phyloP scores from a whole-genome alignment of 345 rosid species.

The Stellera chamaejasme region DNA sequence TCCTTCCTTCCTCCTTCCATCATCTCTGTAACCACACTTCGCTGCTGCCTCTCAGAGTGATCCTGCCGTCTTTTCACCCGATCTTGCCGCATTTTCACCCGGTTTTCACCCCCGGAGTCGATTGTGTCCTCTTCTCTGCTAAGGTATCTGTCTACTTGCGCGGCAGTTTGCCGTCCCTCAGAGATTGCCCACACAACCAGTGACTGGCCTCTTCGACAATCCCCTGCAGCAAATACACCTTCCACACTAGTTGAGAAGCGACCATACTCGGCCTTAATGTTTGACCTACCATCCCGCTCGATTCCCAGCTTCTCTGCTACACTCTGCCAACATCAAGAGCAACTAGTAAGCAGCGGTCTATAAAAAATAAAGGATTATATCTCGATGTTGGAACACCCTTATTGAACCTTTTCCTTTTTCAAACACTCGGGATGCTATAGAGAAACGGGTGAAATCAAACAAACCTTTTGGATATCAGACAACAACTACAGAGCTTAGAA shows the following conservation, averaged over 20 bases:
- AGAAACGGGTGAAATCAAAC: not conserved
- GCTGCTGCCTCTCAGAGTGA: conserved; percentile 30
- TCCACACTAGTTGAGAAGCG: conserved; percentile 72
- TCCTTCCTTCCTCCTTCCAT: not conserved
- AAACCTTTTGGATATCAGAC: not conserved
- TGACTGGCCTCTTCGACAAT: conserved; percentile 95
- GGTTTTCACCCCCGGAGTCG: conserved; percentile 13
- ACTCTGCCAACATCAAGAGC: conserved; percentile 25
- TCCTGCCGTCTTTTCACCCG: conserved; percentile 25
- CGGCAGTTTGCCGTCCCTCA: conserved; percentile 95
- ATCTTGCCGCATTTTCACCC: conserved; percentile 19
- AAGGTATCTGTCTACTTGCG: conserved; percentile 75
- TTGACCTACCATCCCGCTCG: conserved; percentile 77
- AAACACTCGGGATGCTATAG: not conserved
- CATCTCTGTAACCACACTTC: conserved; percentile 26
- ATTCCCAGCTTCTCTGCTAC: conserved; percentile 83
- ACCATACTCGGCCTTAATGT: conserved; percentile 94
- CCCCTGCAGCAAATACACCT: conserved; percentile 96
- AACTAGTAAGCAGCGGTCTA: conserved; percentile 11
- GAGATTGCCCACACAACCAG: conserved; percentile 99
- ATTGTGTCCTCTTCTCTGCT: conserved; percentile 20
- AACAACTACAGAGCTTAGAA: not conserved
- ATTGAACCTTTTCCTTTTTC: not conserved
- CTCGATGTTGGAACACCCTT: not conserved
- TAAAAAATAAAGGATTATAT: not conserved